Evolutionary conservation across 441 rosid genomes (phyloP).

Genomic region (Gossypium laxum): DNA sequence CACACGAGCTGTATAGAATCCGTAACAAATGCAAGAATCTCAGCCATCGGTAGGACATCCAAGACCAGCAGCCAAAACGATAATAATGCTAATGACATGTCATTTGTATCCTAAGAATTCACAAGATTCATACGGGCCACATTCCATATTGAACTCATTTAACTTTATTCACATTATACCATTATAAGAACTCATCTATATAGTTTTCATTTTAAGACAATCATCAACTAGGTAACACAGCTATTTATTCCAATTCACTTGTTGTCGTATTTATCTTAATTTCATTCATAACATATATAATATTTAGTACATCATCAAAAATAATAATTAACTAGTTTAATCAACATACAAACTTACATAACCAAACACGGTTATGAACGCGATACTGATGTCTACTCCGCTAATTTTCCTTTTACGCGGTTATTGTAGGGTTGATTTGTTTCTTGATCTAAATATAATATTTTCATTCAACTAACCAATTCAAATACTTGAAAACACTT

Average conservation of each 20-base stretch:
- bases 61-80: not conserved
- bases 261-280: not conserved
- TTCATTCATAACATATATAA: not conserved
- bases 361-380: not conserved
- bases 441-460: not conserved
- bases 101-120: not conserved
- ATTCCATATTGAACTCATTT: not conserved
- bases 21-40: not conserved
- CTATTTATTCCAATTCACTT: not conserved
- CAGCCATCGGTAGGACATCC: not conserved
- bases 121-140: not conserved
- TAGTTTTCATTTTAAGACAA: not conserved
- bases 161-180: not conserved
- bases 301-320: not conserved
- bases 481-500: not conserved
- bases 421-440: not conserved
- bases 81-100: not conserved
- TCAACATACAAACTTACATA: not conserved
- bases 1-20: not conserved
- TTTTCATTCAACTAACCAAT: not conserved
- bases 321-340: not conserved
- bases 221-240: not conserved
- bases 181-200: not conserved
- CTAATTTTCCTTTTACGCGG: not conserved
- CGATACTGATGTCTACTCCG: not conserved